Evolutionary conservation across 768 basidiomycete species (phyloP).

Genomic region (Lactarius hatsudake): DNA sequence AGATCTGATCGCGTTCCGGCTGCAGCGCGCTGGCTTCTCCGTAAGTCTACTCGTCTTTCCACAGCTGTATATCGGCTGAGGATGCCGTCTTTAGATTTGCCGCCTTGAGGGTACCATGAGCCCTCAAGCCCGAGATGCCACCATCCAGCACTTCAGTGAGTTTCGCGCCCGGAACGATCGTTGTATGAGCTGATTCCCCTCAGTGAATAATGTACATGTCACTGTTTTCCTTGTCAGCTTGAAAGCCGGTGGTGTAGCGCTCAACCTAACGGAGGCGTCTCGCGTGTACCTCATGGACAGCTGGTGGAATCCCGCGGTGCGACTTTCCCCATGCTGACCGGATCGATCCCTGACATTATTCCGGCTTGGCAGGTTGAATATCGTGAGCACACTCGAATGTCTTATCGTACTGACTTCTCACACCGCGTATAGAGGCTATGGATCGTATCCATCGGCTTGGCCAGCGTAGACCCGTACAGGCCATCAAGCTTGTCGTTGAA

Average conservation of each 20-base stretch:
- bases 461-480: conserved; percentile 90
- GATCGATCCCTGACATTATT: conserved; percentile 1
- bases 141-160: conserved; percentile 91
- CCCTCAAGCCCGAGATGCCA: conserved; percentile 92
- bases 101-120: conserved; percentile 96
- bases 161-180: conserved; percentile 19
- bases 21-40: conserved; percentile 89
- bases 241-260: conserved; percentile 92
- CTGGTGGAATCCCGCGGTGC: conserved; percentile 97
- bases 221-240: conserved; percentile 97
- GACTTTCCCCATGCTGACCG: not conserved
- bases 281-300: conserved; percentile 96
- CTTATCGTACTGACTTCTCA: conserved; percentile 1
- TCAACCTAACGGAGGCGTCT: conserved; percentile 88
- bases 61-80: conserved; percentile 16
- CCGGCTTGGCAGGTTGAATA: conserved; percentile 58
- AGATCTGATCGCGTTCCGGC: conserved; percentile 88
- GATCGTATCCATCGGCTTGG: conserved; percentile 95
- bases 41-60: conserved; percentile 41
- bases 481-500: conserved; percentile 91
- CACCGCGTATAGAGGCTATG: conserved; percentile 72
- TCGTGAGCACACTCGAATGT: conserved; percentile 48
- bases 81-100: conserved; percentile 58
- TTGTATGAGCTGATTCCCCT: not conserved
- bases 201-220: conserved; percentile 89